These are phyloP conservation scores for Colletotrichum cereale DNA, from an alignment of 2,329 filamentous ascomycete genomes.

Conservation along the genomic window DNA sequence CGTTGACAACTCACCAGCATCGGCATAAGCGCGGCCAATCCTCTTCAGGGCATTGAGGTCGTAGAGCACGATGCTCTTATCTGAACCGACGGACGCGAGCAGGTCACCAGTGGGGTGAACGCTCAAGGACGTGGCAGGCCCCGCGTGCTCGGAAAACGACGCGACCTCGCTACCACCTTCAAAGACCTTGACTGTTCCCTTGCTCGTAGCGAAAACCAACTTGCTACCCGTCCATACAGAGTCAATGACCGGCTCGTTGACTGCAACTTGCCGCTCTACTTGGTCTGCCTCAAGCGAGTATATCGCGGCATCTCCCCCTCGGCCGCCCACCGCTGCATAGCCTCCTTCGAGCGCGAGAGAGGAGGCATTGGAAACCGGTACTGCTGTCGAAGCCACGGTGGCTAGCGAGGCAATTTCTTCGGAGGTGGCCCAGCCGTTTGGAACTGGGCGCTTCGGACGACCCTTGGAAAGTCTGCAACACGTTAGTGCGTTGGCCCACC, in stretches of 20 bases:
- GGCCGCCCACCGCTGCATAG: conserved; percentile 79
- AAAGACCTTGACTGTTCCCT: conserved; percentile 85
- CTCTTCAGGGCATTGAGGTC: conserved; percentile 77
- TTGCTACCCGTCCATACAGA: conserved; percentile 75
- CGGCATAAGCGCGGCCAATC: conserved; percentile 83
- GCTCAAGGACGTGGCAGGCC: conserved; percentile 80
- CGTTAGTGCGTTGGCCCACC: conserved; percentile 29
- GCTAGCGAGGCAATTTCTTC: conserved; percentile 73
- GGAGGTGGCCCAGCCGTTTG: conserved; percentile 84
- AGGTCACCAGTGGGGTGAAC: conserved; percentile 87
- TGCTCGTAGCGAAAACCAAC: conserved; percentile 79
- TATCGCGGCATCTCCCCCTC: conserved; percentile 79
- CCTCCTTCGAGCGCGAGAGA: conserved; percentile 67
- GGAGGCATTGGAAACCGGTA: conserved; percentile 62
- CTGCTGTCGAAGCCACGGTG: conserved; percentile 58
- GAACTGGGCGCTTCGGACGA: conserved; percentile 89
- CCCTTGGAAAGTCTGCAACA: conserved; percentile 80
- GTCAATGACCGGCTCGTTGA: conserved; percentile 76
- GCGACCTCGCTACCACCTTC: conserved; percentile 77
- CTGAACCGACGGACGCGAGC: conserved; percentile 86
- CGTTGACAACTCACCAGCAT: conserved; percentile 59
- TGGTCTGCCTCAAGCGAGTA: conserved; percentile 79
- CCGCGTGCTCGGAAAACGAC: conserved; percentile 84
- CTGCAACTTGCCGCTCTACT: conserved; percentile 75
- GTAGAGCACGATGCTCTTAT: conserved; percentile 95